phyloP scores from a whole-genome alignment of 2,329 filamentous ascomycete genomes.

The Fusarium sp. region DNA sequence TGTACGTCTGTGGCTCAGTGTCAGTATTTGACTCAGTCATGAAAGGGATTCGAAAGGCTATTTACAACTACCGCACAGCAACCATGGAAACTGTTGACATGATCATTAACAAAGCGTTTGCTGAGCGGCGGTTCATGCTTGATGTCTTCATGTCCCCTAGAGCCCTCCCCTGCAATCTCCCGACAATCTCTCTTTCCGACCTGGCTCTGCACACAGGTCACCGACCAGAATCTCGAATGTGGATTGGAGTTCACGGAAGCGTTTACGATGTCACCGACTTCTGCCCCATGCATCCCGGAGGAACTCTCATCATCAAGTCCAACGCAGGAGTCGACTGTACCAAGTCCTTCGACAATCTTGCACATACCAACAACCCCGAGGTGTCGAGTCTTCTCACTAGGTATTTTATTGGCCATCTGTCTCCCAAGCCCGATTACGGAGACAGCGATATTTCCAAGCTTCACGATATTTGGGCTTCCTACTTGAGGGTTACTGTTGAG shows the following conservation, averaged over 20 bases:
- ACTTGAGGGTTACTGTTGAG: constrained; percentile 61
- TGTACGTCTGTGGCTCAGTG: constrained; percentile 48
- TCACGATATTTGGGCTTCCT: constrained; percentile 63
- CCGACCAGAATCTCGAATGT: constrained; percentile 57
- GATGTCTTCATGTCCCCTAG: constrained; percentile 68
- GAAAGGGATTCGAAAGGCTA: constrained; percentile 65
- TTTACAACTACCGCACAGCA: constrained; percentile 63
- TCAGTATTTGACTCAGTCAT: constrained; percentile 61
- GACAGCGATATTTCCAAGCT: constrained; percentile 56
- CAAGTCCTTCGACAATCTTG: constrained; percentile 64
- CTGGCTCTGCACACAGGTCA: constrained; percentile 64
- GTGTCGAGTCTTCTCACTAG: constrained; percentile 64
- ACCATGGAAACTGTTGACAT: constrained; percentile 63
- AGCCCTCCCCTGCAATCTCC: constrained; percentile 61
- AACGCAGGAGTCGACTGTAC: constrained; percentile 66
- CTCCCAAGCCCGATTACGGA: constrained; percentile 61
- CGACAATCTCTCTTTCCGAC: constrained; percentile 61
- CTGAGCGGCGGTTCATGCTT: constrained; percentile 66
- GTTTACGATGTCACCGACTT: constrained; percentile 67
- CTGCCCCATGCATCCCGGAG: constrained; percentile 63
- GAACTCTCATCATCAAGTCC: constrained; percentile 63
- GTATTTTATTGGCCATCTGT: constrained; percentile 64
- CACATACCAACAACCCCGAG: constrained; percentile 66
- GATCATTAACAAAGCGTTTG: constrained; percentile 64
- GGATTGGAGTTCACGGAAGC: constrained; percentile 64